Evolutionary conservation across 345 rosid genomes (phyloP), one percentile per base, ranked within the genome.

Genomic region (Camelina neglecta): DNA sequence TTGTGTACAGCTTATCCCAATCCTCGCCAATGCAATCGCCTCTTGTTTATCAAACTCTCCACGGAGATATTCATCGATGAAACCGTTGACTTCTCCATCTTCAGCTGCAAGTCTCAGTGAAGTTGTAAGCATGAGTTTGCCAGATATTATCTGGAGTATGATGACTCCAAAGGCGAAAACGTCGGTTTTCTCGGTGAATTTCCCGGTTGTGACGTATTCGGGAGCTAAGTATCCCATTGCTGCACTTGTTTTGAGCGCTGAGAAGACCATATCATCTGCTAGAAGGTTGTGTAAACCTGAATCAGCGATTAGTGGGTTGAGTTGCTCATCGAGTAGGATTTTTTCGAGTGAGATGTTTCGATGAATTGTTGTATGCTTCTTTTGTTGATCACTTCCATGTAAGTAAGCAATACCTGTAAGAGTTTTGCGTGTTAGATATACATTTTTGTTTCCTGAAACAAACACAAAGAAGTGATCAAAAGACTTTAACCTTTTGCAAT

Each of bases 151-250:
- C 71, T 96, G 98, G 61, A 93, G 89, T 76, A 91, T 76, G 60
- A 93, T 87, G 67, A 93, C 97, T 56, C 99, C 99, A 56, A 88
- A 93, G 56, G 99, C 93, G 53, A 84, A 96, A 12, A 90, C n/a
- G 45, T 96, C 97, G 4, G 93, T 86, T 81, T 88, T 93, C 76
- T 93, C 97, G 0, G 97, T 93, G 70, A 93, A 96, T 42, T 80
- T 85, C 36, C 99, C 99, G 0, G 93, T 89, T 21, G 92, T 96
- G 54, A 96, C 78, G 55, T 96, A 96, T 74, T 96, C 99, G 0
- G 99, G 99, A 56, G 97, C 93, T 24, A 92, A 81, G 24, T 89
- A 96, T 51, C 99, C 99, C 99, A 96, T 93, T 10, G 96, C 97
- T 11, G 98, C 99, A 82, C 98, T 96, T 61, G 75, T 79, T 81